Conservation (phyloP, 1,284 basidiomycete genomes). For the Sporisorium exsertum region DNA sequence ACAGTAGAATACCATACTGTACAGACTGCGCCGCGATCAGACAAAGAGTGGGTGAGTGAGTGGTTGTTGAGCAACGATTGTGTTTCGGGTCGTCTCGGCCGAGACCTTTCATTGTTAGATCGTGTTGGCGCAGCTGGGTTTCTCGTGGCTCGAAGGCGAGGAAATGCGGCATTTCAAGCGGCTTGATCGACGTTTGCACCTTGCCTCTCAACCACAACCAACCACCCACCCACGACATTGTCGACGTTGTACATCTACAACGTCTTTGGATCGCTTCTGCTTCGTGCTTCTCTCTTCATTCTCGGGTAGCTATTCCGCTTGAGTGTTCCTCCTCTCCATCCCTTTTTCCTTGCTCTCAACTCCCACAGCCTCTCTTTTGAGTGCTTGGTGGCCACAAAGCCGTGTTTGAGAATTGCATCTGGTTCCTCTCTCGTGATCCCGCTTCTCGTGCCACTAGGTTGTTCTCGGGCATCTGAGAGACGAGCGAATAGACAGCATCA, state of each 20-base stretch:
- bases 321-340: not conserved
- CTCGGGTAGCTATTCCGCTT: conserved; percentile 6
- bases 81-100: no score
- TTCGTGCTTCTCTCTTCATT: conserved; percentile 18
- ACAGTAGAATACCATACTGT: no score
- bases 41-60: no score
- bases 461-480: conserved; percentile 9
- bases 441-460: not conserved
- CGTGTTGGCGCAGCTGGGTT: no score
- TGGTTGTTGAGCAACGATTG: no score
- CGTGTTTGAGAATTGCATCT: not conserved
- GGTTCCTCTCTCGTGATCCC: not conserved
- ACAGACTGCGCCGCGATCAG: no score
- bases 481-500: not conserved
- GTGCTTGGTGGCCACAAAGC: not conserved
- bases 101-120: not conserved
- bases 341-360: not conserved
- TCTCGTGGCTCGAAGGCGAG: no score
- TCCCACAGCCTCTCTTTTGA: not conserved
- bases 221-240: conserved; percentile 23
- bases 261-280: conserved; percentile 19
- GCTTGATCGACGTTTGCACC: not conserved
- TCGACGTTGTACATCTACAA: conserved; percentile 14
- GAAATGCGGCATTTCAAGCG: not conserved
- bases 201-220: conserved; percentile 31